phyloP scores from a whole-genome alignment of 495 filamentous ascomycete species.

The Xylaria longipes region DNA sequence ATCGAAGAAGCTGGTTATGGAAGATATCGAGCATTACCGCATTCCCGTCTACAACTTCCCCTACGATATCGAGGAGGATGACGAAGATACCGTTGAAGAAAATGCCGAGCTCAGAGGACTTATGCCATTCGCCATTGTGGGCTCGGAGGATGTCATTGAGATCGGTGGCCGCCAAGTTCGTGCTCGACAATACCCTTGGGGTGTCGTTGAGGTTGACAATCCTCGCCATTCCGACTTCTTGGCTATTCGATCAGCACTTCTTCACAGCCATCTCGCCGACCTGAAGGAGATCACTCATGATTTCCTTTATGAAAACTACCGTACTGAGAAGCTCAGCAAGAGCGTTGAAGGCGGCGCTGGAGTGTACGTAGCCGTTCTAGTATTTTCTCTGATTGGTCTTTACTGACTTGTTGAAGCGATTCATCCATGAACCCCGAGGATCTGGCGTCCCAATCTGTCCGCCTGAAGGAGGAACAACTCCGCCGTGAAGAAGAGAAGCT shows the following conservation, averaged over 20 bases:
- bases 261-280: conserved; percentile 97
- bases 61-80: conserved; percentile 99
- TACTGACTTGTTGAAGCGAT: conserved; percentile 58
- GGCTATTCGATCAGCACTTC: conserved; percentile 91
- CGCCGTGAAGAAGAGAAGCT: conserved; percentile 99
- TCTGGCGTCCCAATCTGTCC: conserved; percentile 92
- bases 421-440: conserved; percentile 98
- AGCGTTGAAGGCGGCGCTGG: conserved; percentile 89
- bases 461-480: conserved; percentile 98
- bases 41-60: conserved; percentile 99
- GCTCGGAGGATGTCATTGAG: conserved; percentile 93
- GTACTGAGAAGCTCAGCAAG: conserved; percentile 99
- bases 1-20: conserved; percentile 99
- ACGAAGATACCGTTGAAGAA: conserved; percentile 98
- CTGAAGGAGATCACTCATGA: conserved; percentile 99
- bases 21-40: conserved; percentile 99
- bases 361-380: conserved; percentile 67
- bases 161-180: conserved; percentile 90
- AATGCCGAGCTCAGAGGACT: conserved; percentile 95
- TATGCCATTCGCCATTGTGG: conserved; percentile 99
- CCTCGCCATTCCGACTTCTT: conserved; percentile 98
- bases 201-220: conserved; percentile 98
- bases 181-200: conserved; percentile 98
- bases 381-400: conserved; percentile 3
- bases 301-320: conserved; percentile 99